Conservation (phyloP, 345 rosid species). For the Diplotaxis tenuifolia region DNA sequence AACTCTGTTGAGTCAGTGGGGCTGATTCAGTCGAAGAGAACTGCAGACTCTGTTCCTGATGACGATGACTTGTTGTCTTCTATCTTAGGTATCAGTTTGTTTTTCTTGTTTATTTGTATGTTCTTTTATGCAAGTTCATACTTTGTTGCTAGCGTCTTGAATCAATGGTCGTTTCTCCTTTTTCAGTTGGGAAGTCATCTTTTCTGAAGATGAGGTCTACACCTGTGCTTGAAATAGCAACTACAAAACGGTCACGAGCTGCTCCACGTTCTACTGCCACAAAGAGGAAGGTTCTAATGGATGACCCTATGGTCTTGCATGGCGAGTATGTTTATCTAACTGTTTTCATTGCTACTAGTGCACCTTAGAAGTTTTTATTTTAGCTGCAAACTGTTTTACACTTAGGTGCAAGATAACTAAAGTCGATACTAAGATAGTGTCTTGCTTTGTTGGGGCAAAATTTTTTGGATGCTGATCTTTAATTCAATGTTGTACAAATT, state of each 20-base stretch:
- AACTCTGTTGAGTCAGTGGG: conserved; percentile 71
- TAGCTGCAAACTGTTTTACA: conserved; percentile 3
- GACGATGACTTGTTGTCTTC: conserved; percentile 95
- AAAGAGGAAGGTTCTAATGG: conserved; percentile 94
- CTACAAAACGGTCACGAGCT: conserved; percentile 63
- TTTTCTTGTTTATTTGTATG: background rate
- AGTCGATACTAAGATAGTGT: background rate
- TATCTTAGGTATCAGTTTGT: conserved; percentile 72
- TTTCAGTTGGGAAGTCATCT: conserved; percentile 83
- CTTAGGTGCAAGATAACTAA: conserved; percentile 13
- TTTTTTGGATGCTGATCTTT: background rate
- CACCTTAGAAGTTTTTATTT: background rate
- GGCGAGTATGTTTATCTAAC: conserved; percentile 82
- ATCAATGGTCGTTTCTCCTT: conserved; percentile 9
- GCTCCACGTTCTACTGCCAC: conserved; percentile 55
- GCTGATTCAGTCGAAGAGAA: conserved; percentile 52
- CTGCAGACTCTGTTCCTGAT: conserved; percentile 71
- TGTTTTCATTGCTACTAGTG: too few relatives aligned
- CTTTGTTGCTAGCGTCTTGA: background rate
- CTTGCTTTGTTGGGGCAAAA: conserved; percentile 9
- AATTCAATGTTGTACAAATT: background rate
- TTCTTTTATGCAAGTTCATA: background rate
- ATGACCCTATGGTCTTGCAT: conserved; percentile 89
- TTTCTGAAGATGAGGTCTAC: conserved; percentile 76
- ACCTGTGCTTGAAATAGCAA: conserved; percentile 55